Base-by-base conservation (phyloP, 148 eudicot species). In the Spergularia marina region DNA sequence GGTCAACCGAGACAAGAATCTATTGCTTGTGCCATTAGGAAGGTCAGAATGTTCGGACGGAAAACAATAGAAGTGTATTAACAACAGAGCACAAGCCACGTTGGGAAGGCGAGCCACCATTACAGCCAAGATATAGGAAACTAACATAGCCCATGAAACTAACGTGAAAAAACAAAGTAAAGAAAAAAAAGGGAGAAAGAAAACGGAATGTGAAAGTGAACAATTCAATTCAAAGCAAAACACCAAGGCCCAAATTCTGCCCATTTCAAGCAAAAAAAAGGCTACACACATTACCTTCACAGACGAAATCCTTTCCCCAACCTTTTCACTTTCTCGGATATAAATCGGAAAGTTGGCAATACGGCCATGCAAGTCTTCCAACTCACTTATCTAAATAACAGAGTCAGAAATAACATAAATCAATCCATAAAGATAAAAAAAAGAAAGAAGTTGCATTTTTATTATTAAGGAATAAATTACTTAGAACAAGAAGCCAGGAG, bases 251-350 rank as follows among this genome's bases (percentile, higher is more conserved):
- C 21, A 52, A 53, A 71, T 60, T 66, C 10, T 53, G 40, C 6
- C 4, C 40, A n/a, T 12, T 20, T 10, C 53, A 61, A 41, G 64
- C n/a, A 18, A 55, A 20, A 72, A 58, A 14, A 20, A 68, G 64
- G 18, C 53, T 60, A 53, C 17, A 63, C 63, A 58, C 57, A 47
- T 30, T 83, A 95, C 98, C 97, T 89, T 90, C 30, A 83, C 83
- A 70, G 82, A 74, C 18, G 91, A 86, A 75, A 95, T 76, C 83
- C 76, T 89, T 34, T 82, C 75, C 15, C 30, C 80, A 55, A 95
- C 80, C 72, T 79, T 84, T 65, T 88, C 88, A 80, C 87, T 87
- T 86, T 84, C 99, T 53, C 80, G 76, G 53, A 88, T 69, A 78
- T 85, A 74, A 80, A 92, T 82, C 25, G 97, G 93, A 21, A 68